A percentile compares a stretch with the other conserved stretches of the same genome.
Evolutionary conservation across 2,329 filamentous ascomycete species (phyloP).

Genomic region (Daldinia sp.): DNA sequence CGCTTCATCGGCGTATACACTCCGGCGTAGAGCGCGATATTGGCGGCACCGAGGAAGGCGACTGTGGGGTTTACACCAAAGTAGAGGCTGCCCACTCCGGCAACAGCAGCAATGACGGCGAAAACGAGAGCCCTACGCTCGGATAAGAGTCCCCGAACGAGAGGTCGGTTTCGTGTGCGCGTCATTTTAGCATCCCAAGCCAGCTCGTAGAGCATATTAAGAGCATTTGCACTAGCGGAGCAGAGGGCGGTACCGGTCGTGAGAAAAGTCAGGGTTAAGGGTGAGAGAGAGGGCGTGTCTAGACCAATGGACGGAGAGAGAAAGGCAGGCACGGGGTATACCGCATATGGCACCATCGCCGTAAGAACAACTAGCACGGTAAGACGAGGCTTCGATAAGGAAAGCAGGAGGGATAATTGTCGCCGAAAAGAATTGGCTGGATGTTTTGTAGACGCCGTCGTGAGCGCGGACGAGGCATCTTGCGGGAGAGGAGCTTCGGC

Average conservation of each 20-base stretch:
- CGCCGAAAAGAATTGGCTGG: constrained; percentile 69
- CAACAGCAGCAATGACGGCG: constrained; percentile 76
- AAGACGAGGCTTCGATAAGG: constrained; percentile 94
- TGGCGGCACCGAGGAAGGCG: constrained; percentile 83
- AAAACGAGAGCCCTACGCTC: constrained; percentile 80
- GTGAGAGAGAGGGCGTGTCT: constrained; percentile 83
- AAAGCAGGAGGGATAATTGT: constrained; percentile 82
- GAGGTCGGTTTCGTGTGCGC: constrained; percentile 88
- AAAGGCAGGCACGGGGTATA: constrained; percentile 92
- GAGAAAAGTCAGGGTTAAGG: constrained; percentile 91
- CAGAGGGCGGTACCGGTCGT: constrained; percentile 90
- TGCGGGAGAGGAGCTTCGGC: constrained; percentile 56
- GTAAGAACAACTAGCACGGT: constrained; percentile 92
- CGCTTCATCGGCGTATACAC: constrained; percentile 94
- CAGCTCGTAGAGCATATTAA: constrained; percentile 98
- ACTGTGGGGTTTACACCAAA: constrained; percentile 95
- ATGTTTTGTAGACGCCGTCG: constrained; percentile 63
- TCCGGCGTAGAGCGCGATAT: constrained; percentile 90
- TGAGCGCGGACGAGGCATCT: constrained; percentile 68
- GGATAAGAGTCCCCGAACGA: constrained; percentile 84
- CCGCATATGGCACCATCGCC: constrained; percentile 88
- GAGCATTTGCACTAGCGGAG: constrained; percentile 89
- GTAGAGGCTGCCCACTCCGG: constrained; percentile 80
- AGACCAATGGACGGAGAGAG: constrained; percentile 73
- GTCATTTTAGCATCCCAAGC: constrained; percentile 92